Evolutionary conservation across 2,329 filamentous ascomycete genomes (phyloP), one percentile per base, ranked within the genome.

Genomic region (Pyrenochaeta sp.): DNA sequence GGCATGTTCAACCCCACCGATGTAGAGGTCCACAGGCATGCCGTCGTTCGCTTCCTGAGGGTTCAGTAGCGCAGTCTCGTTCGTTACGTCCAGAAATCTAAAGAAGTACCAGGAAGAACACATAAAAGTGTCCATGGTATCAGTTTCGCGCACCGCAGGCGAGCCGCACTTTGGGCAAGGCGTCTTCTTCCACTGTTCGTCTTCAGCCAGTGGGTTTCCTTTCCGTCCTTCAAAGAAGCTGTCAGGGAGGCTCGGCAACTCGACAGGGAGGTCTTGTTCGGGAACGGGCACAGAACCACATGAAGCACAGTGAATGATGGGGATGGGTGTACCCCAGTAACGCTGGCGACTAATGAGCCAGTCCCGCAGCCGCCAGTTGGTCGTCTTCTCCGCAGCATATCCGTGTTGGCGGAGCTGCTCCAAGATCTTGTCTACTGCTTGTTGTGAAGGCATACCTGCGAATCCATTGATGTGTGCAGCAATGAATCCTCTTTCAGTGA

Each of bases 71-170:
- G 79, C 72, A 1, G 82, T 68, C 12, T 79, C 61, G 61, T 95
- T 93, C 15, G 86, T 79, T 1, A 90, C 80, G 65, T 96, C 91
- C 23, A 88, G 77, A 65, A 92, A 96, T 11, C 91, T 85, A 77
- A 93, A 86, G 68, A 88, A 96, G 75, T 97, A 97, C 92, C 92
- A 97, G 48, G 92, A 96, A 1, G 92, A 96, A 76, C 96, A 92
- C 56, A 97, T 92, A 76, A 97, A 97, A 0, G 92, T 97, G 74
- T 97, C 92, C 92, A 97, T 96, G 2, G 92, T 97, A 72, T 97
- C 92, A 0, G 92, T 96, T 61, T 97, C 92, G 59, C 92, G 85
- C 71, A 87, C 89, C 6, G 91, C 92, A 20, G 85, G 77, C 1
- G 84, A 82, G 14, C 83, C 78, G 66, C 92, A 97, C 63, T 85